Conservation (phyloP, 345 rosid species). For the Turritis glabra region DNA sequence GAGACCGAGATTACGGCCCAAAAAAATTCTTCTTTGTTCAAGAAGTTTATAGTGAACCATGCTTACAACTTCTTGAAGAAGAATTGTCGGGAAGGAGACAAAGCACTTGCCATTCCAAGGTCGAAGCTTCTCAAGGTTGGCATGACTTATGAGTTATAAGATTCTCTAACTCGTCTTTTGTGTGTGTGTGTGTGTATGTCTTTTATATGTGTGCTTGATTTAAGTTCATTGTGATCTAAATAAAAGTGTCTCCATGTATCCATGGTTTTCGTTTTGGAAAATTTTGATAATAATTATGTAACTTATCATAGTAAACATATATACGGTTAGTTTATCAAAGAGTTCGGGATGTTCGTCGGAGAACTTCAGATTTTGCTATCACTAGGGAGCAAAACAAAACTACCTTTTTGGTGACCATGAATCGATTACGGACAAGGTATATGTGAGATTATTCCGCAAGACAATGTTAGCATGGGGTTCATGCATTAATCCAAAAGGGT, state of each 20-base stretch:
- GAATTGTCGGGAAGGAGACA: conserved; percentile 63
- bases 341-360: no score
- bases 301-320: no score
- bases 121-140: conserved; percentile 69
- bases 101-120: conserved; percentile 59
- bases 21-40: conserved; percentile 49
- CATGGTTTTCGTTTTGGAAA: no score
- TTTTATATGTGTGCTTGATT: neutral
- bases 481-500: no score
- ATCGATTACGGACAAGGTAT: no score
- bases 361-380: no score
- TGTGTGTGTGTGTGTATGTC: neutral
- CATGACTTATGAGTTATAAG: conserved; percentile 79
- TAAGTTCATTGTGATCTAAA: neutral
- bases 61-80: conserved; percentile 59
- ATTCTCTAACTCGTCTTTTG: neutral
- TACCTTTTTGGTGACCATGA: no score
- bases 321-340: no score
- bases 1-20: conserved; percentile 63
- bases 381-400: no score
- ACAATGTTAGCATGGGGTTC: no score
- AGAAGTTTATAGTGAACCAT: conserved; percentile 64
- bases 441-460: no score
- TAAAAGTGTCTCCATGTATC: conserved; percentile 5
- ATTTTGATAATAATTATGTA: no score